Evolutionary conservation across 768 basidiomycete genomes (phyloP), one percentile per base, ranked within the genome.

Genomic region (Panus rudis): DNA sequence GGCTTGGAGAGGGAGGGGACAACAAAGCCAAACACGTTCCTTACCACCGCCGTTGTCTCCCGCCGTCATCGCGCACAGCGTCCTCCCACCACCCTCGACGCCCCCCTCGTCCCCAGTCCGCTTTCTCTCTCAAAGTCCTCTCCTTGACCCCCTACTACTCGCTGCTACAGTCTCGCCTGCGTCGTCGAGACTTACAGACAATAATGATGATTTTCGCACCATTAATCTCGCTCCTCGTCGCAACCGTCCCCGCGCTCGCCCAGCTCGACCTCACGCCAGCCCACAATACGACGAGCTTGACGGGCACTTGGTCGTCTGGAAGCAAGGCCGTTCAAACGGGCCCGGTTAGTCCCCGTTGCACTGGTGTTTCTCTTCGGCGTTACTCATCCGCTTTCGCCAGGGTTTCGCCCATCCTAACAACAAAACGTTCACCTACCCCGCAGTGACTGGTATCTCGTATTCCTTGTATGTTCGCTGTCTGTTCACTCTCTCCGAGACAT

Each of bases 221-320:
- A 24, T 25, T 59, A 42, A 47, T 64, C 41, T 46, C 65, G 22
- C 39, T 57, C 40, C 42, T 58, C 21, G 49, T 65, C 22, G 59
- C 61, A 16, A 35, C 50, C 8, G 24, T 61, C 7, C 52, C 61
- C 46, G 64, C 55, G 24, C 39, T 64, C 27, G 58, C 52, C 17
- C 69, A 70, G 54, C 48, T 55, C 34, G 44, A 50, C 0, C 78
- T 65, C 55, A 60, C 75, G 55, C 0, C 55, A 1, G 54, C 42
- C 1, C 80, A 84, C 61, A 93, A 93, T 59, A 68, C 75, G 3
- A 90, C 90, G 0, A 37, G 65, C 42, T 66, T 97, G 39, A 49
- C 56, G 23, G 94, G 94, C 0, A 92, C 92, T 10, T 98, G 94
- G 94, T 74, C 74, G 38, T 82, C 89, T 27, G 90, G 90, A 16